A percentile compares a stretch with the other conserved stretches of the same genome.
Conservation (phyloP, 129 eudicot genomes). For the Chrysanthemum lavandulifolium region DNA sequence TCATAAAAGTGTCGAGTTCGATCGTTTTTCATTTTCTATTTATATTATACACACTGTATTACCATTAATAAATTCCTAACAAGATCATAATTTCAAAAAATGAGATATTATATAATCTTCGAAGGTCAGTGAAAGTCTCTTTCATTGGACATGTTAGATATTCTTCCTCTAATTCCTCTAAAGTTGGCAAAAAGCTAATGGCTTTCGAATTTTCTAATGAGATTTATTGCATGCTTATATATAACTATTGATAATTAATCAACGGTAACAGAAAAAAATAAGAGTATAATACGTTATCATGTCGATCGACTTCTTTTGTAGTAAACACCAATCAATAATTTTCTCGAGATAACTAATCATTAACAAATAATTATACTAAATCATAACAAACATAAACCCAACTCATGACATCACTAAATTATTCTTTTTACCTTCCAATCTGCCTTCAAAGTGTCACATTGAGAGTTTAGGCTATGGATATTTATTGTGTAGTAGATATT, state of each 20-base stretch:
- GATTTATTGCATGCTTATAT: not conserved
- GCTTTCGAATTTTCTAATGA: not conserved
- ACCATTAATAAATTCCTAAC: too few relatives aligned
- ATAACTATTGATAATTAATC: not conserved
- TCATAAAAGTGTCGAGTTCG: too few relatives aligned
- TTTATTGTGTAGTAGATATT: not conserved
- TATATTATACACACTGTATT: too few relatives aligned
- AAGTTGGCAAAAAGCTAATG: slow-evolving; percentile 21
- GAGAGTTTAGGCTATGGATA: not conserved
- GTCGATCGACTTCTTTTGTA: slow-evolving; percentile 21
- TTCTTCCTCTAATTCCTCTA: slow-evolving; percentile 13
- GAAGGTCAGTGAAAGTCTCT: not conserved
- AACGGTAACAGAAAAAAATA: not conserved
- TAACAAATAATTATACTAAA: not conserved
- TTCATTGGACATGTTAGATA: not conserved
- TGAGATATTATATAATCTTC: not conserved
- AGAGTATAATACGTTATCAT: too few relatives aligned
- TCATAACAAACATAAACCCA: slow-evolving; percentile 11
- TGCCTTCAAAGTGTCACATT: not conserved
- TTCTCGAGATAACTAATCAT: not conserved
- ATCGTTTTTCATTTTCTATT: too few relatives aligned
- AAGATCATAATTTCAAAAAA: not conserved
- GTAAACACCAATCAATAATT: slow-evolving; percentile 21
- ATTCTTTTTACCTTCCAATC: slow-evolving; percentile 5
- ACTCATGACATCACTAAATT: not conserved